Base-by-base conservation (phyloP, 2,329 filamentous ascomycete genomes). In the Aspergillus costaricaensis region DNA sequence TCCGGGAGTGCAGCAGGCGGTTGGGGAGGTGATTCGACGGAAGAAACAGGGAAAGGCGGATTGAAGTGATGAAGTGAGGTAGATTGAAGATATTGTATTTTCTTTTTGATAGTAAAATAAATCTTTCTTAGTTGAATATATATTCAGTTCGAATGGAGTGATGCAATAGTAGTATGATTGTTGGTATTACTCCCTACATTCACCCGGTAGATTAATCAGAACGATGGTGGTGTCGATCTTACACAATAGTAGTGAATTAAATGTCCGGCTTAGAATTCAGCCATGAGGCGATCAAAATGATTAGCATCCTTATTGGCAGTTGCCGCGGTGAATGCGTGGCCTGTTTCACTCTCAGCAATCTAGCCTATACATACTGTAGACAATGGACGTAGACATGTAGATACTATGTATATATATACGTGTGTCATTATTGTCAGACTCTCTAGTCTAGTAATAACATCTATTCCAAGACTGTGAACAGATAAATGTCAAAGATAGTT, bases 1-100 rank as follows among this genome's bases (percentile, higher is more conserved):
- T 75, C 88, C 88, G 0, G 91, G 94, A 77, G 94, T 98, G 8
- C 85, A 88, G 67, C 88, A 91, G 74, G 92, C 92, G 0, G 82
- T 96, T 67, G 87, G 87, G 23, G 84, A 82, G 60, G 87, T 88
- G 27, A 77, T 93, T 59, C 83, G 85, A 72, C 86, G 83, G 71
- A 79, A 86, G 67, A 83, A 88, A 65, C 64, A 60, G 41, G 68
- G 67, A 23, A 68, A 70, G 50, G 63, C 32, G 4, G 63, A 70
- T 51, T 70, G 60, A 61, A 14, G 39, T 70, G 60, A 61, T 36
- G 39, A 6, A 8, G 1, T 27, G 47, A n/a, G 4, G 21, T 49
- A 3, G 5, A 36, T 12, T 43, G 39, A 19, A 19, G 39, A 5
- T 43, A 17, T 21, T 43, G 12, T 43, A 9, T 9, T 21, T 43